Evolutionary conservation across 805 yeast genomes (phyloP).

Genomic region (Barnettozyma vustinii): DNA sequence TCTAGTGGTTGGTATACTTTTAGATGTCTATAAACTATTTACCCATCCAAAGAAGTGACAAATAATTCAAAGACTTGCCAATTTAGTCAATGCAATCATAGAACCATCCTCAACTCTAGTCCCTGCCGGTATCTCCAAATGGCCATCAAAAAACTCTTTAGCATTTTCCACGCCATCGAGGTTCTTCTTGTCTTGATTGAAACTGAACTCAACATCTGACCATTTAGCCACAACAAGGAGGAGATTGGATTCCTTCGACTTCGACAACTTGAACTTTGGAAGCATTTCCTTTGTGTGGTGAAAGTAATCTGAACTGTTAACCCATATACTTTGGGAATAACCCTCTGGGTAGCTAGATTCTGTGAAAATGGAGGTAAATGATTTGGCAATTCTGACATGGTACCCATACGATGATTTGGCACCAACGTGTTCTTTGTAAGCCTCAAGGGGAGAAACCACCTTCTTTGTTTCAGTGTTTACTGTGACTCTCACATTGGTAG

Average conservation of each 20-base stretch:
- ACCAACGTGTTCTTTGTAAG: conserved; percentile 58
- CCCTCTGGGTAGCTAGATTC: conserved; percentile 63
- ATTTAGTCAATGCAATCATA: conserved; percentile 47
- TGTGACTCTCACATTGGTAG: conserved; percentile 75
- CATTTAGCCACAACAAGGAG: conserved; percentile 62
- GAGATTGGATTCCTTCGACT: conserved; percentile 25
- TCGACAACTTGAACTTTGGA: conserved; percentile 14
- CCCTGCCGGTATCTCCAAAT: conserved; percentile 45
- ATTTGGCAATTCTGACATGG: conserved; percentile 60
- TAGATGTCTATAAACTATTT: not conserved
- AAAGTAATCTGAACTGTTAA: conserved; percentile 64
- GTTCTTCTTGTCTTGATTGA: conserved; percentile 42
- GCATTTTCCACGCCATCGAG: conserved; percentile 51
- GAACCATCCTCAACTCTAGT: conserved; percentile 69
- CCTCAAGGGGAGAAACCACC: conserved; percentile 66
- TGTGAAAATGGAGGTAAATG: conserved; percentile 62
- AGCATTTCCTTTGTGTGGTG: conserved; percentile 26
- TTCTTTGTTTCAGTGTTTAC: conserved; percentile 58
- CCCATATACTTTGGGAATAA: conserved; percentile 60
- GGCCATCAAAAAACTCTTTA: conserved; percentile 66
- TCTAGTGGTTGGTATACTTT: not conserved
- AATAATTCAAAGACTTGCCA: conserved; percentile 1
- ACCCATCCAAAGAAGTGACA: not conserved
- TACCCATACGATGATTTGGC: conserved; percentile 64
- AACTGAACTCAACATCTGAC: conserved; percentile 49